These are phyloP conservation scores for Saitozyma sp. DNA, from an alignment of 768 basidiomycete species.

Conservation along the genomic window DNA sequence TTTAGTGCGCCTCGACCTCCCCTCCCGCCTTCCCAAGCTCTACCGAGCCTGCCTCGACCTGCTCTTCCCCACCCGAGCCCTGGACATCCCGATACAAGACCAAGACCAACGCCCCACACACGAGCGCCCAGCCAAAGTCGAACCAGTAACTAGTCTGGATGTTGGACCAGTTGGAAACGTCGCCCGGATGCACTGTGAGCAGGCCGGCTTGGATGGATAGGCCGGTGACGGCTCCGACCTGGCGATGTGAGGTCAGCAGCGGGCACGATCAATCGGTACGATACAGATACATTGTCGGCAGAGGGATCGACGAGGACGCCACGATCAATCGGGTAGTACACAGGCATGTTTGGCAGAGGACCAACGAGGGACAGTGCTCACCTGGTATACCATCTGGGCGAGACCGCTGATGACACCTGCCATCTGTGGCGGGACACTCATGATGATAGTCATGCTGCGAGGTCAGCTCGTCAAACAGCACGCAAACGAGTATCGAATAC, in stretches of 20 bases:
- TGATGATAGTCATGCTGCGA: slow-evolving; percentile 21
- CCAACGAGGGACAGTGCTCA: background rate
- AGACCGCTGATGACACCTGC: slow-evolving; percentile 29
- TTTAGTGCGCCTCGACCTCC: no score
- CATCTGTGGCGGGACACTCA: slow-evolving; percentile 16
- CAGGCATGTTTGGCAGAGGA: background rate
- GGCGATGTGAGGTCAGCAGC: slow-evolving; percentile 50
- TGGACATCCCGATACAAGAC: slow-evolving; percentile 1
- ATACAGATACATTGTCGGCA: no score
- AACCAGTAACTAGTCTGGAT: slow-evolving; percentile 11
- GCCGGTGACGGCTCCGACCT: slow-evolving; percentile 57
- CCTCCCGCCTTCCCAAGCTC: no score
- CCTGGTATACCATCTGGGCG: slow-evolving; percentile 21
- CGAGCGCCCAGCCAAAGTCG: slow-evolving; percentile 6
- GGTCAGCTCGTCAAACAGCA: no score
- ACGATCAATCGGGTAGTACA: background rate
- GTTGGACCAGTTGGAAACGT: slow-evolving; percentile 4
- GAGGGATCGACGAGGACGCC: no score
- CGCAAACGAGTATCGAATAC: no score
- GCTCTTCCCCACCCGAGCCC: no score
- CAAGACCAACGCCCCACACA: slow-evolving; percentile 3
- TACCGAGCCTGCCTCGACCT: no score
- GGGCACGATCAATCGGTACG: no score
- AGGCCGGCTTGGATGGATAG: slow-evolving; percentile 11
- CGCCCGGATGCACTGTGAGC: background rate